Base-by-base conservation (phyloP, 2,329 filamentous ascomycete species). In the Cladobotryum mycophilum region DNA sequence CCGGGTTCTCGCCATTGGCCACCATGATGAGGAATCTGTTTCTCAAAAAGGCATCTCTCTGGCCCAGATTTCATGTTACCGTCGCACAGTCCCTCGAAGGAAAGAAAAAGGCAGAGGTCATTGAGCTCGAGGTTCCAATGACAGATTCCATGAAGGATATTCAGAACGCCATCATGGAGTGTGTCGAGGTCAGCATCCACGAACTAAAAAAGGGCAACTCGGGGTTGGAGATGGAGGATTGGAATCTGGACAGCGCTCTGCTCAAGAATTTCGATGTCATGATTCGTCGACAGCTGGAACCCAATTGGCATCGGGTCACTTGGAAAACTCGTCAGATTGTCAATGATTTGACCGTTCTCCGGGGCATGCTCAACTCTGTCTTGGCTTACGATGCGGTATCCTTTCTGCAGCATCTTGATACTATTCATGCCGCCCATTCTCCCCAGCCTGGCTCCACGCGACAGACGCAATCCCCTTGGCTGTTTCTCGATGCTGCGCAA, bases 321-420 rank as follows among this genome's bases (percentile, higher is more conserved):
- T 95, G 88, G 78, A 90, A 93, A 68, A 97, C 92, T 2, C 89
- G 87, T 61, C 91, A 96, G 68, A 96, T 99, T 58, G 92, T 95
- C 51, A 86, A 85, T 60, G 93, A 97, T 64, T 68, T 99, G 58
- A 86, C 85, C 1, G 84, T 96, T 15, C 76, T 99, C 36, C 81
- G 92, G 51, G 84, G 82, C 18, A 85, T 97, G 66, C 77, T 99
- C 14, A 86, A 92, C 68, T 86, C 76, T 35, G 75, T 99, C 17
- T 78, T 99, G 22, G 85, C 86, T 2, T 89, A 93, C 58, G 93
- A 99, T 67, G 84, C 89, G 17, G 89, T 97, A 34, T 88, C 87
- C 5, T 95, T 99, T 65, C 81, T 95, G 54, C 88, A 92, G 64
- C 92, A 96, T 65, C 78, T 99, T 4, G 93, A 99, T 65, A 96